These are phyloP conservation scores for Nymphaea thermarum DNA, from an alignment of 164 flowering plant genomes.

Conservation along the genomic window DNA sequence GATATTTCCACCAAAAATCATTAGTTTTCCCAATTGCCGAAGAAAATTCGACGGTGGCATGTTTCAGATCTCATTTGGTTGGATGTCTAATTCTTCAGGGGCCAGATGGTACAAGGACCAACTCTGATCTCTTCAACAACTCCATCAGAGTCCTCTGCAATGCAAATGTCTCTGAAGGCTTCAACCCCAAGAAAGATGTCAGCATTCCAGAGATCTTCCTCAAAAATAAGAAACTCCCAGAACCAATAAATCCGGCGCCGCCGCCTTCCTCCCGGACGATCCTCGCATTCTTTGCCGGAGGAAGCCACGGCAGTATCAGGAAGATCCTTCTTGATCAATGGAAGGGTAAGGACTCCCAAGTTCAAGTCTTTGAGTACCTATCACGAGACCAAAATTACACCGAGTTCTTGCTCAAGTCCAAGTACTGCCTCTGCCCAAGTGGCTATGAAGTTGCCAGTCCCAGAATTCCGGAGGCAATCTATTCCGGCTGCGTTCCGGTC, in stretches of 20 bases:
- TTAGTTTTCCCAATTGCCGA: no score
- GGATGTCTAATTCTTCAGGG: constrained; percentile 26
- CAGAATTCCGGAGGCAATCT: constrained; percentile 55
- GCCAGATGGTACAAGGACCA: constrained; percentile 34
- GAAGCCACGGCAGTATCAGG: constrained; percentile 57
- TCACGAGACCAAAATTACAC: constrained; percentile 42
- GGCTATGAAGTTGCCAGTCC: constrained; percentile 89
- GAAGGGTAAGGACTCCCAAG: constrained; percentile 39
- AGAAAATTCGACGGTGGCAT: no score
- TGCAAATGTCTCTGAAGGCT: constrained; percentile 80
- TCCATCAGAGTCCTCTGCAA: constrained; percentile 75
- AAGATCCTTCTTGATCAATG: constrained; percentile 47
- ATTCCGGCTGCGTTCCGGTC: constrained; percentile 67
- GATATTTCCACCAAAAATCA: no score
- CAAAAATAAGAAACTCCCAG: background rate
- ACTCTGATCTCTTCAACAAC: constrained; percentile 38
- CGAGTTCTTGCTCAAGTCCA: constrained; percentile 33
- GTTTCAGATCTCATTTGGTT: no score
- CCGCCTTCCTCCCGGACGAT: constrained; percentile 26
- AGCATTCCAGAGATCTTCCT: constrained; percentile 60
- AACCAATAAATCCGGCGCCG: constrained; percentile 18
- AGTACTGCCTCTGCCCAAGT: constrained; percentile 76
- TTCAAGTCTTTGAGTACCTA: constrained; percentile 48
- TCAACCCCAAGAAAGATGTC: constrained; percentile 60
- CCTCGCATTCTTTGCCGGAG: constrained; percentile 78